Percentiles rank a stretch among this genome's conserved stretches.
Evolutionary conservation across 192 early-diverging fungal species (phyloP).

Genomic region (Coemansia aciculifera): DNA sequence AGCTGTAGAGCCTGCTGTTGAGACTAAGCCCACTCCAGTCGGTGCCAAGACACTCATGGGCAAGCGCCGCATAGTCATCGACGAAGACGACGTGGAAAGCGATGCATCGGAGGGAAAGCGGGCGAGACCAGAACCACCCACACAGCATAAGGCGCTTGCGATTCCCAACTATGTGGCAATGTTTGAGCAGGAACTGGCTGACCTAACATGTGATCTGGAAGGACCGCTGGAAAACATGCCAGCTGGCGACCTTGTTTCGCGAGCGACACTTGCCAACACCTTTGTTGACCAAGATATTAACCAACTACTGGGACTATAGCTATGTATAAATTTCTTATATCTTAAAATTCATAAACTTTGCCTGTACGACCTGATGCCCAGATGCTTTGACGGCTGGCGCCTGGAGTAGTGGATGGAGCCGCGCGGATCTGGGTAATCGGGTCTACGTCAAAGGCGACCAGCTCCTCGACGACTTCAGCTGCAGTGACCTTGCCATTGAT

Average conservation of each 20-base stretch:
- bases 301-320: slow-evolving; percentile 19
- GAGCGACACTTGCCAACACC: slow-evolving; percentile 19
- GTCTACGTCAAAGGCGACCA: slow-evolving; percentile 49
- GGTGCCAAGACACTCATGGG: not conserved
- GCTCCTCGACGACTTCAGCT: slow-evolving; percentile 37
- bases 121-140: slow-evolving; percentile 9
- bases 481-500: not conserved
- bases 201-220: slow-evolving; percentile 26
- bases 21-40: not conserved
- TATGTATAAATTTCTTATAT: not conserved
- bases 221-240: slow-evolving; percentile 43
- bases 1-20: not conserved
- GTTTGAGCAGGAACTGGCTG: slow-evolving; percentile 39
- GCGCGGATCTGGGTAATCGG: slow-evolving; percentile 44
- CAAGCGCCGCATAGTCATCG: slow-evolving; percentile 17
- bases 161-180: slow-evolving; percentile 30
- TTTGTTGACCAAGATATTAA: slow-evolving; percentile 23
- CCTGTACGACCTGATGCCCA: slow-evolving; percentile 42
- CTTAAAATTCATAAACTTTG: slow-evolving; percentile 32
- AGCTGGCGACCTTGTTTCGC: slow-evolving; percentile 29
- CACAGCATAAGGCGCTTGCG: not conserved
- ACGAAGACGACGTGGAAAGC: slow-evolving; percentile 19
- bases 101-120: slow-evolving; percentile 30
- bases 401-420: not conserved
- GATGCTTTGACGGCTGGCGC: slow-evolving; percentile 28